Evolutionary conservation across 805 yeast genomes (phyloP), one percentile per base, ranked within the genome.

Genomic region (Kluyveromyces lactis): DNA sequence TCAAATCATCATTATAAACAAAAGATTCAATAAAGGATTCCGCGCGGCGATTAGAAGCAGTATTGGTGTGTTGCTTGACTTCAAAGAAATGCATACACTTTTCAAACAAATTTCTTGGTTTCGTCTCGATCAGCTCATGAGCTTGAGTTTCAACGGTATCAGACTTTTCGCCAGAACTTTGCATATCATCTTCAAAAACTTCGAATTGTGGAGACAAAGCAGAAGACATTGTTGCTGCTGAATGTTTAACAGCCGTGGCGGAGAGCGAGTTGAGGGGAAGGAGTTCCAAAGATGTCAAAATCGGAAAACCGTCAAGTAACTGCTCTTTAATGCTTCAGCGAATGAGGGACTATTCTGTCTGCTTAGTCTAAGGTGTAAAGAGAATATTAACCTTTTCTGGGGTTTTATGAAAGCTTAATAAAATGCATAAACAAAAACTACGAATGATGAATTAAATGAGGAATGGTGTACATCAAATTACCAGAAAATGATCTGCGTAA

Each of bases 1-100:
- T 73, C 51, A 87, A 68, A 63, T 87, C 97, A 45, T 71, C 70
- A 58, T 86, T 86, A 54, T 72, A 75, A n/a, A 86, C 67, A 52
- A 81, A 86, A 9, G 61, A 31, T 31, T 43, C 46, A 27, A 43
- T 40, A 17, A 43, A 39, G 24, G 36, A 31, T 21, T 43, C 46
- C 24, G 46, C 28, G 12, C 46, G 43, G 15, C 40, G 40, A 31
- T 27, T 34, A 5, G 41, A 28, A 16, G 43, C 35, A 10, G 13
- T 26, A 26, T 39, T 37, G n/a, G 37, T 34, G 26, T 40, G 32
- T 29, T 43, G 46, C 27, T 39, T 41, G 13, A 43, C 46, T 31
- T 43, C 46, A n/a, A 40, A 16, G 18, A 43, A 40, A 8, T 42
- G 15, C 2, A 43, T 26, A n/a, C 26, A 11, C 17, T 34, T 40